phyloP scores from a whole-genome alignment of 306 rosid genomes.

The Potentilla sterilis region DNA sequence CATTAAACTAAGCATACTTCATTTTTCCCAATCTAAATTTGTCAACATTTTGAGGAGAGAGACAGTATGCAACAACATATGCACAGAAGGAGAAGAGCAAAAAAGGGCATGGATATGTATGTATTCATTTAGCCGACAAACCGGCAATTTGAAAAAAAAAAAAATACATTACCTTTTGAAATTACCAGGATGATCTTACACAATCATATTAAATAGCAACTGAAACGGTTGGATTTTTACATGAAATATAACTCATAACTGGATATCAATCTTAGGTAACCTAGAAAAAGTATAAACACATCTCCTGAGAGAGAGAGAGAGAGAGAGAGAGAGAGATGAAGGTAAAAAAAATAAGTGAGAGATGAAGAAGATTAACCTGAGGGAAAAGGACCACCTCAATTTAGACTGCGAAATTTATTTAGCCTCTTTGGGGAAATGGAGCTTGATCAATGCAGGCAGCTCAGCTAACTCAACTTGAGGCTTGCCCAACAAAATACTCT shows the following conservation, averaged over 20 bases:
- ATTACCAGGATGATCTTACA: background rate
- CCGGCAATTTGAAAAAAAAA: background rate
- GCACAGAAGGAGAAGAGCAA: background rate
- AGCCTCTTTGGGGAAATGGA: conserved; percentile 79
- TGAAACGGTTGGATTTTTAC: background rate
- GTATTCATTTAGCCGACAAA: background rate
- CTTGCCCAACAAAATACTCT: conserved; percentile 68
- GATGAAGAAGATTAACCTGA: background rate
- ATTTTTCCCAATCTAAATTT: background rate
- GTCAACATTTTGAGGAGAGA: background rate
- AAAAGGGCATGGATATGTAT: background rate
- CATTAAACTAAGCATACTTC: background rate
- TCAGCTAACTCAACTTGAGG: conserved; percentile 72
- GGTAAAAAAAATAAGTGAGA: no score
- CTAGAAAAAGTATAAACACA: conserved; percentile 24
- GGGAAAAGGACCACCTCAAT: conserved; percentile 17
- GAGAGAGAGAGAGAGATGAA: no score
- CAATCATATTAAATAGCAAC: background rate
- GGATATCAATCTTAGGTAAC: conserved; percentile 24
- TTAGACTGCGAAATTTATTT: conserved; percentile 38
- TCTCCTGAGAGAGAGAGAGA: background rate
- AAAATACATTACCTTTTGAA: background rate
- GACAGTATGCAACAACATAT: background rate
- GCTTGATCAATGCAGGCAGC: conserved; percentile 82
- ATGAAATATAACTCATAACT: background rate